Conservation (phyloP, 2,329 filamentous ascomycete species). For the Aspergillus caelatus region DNA sequence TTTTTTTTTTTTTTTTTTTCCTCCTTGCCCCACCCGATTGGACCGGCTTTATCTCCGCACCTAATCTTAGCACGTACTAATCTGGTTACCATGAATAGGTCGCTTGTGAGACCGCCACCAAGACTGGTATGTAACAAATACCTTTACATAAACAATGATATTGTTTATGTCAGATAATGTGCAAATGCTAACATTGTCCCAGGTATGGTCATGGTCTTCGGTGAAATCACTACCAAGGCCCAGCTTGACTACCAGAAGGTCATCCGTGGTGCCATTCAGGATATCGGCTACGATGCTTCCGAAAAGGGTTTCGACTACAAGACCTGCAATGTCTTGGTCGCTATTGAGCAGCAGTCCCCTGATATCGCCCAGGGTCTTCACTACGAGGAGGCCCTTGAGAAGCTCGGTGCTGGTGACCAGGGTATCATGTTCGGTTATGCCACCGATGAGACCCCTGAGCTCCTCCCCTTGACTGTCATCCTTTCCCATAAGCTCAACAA, state of each 20-base stretch:
- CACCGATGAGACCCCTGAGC: slow-evolving; percentile 97
- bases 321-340: slow-evolving; percentile 97
- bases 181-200: slow-evolving; percentile 13
- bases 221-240: slow-evolving; percentile 98
- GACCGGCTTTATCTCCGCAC: slow-evolving; percentile 11
- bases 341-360: slow-evolving; percentile 98
- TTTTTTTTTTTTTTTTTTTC: slow-evolving; percentile 12
- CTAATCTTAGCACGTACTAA: slow-evolving; percentile 12
- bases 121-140: slow-evolving; percentile 72
- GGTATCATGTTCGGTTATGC: slow-evolving; percentile 99
- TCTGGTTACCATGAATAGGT: slow-evolving; percentile 50
- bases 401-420: slow-evolving; percentile 98
- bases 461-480: slow-evolving; percentile 90
- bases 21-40: slow-evolving; percentile 11
- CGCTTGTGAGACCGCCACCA: slow-evolving; percentile 98
- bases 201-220: slow-evolving; percentile 95
- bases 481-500: slow-evolving; percentile 97
- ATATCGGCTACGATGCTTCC: slow-evolving; percentile 97
- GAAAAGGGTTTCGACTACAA: slow-evolving; percentile 99
- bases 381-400: slow-evolving; percentile 95
- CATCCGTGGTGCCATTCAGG: slow-evolving; percentile 92
- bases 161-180: neutral
- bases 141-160: neutral
- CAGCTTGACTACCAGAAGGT: slow-evolving; percentile 97
- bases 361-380: slow-evolving; percentile 99